These are phyloP conservation scores for Coffea humblotiana DNA, from an alignment of 305 asterid genomes.

Conservation along the genomic window DNA sequence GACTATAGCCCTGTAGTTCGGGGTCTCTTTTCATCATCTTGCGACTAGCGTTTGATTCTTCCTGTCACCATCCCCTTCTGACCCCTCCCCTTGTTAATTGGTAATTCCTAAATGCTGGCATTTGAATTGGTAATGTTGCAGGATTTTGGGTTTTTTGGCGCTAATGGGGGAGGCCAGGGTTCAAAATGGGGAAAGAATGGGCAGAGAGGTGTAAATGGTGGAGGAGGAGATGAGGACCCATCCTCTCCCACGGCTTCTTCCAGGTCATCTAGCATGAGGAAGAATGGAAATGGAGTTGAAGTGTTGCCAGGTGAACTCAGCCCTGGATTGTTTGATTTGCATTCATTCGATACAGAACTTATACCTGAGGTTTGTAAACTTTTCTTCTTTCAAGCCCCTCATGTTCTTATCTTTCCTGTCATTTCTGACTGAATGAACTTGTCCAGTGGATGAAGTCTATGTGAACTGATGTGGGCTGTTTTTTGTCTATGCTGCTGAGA, in stretches of 20 bases:
- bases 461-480: background rate
- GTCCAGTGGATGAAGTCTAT: background rate
- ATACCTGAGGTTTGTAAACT: slow-evolving; percentile 62
- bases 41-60: background rate
- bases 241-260: slow-evolving; percentile 58
- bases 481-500: background rate
- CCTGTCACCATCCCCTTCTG: background rate
- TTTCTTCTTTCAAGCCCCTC: background rate
- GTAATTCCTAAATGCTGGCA: background rate
- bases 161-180: slow-evolving; percentile 24
- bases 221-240: slow-evolving; percentile 67
- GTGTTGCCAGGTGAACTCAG: slow-evolving; percentile 70
- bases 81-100: background rate
- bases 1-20: background rate
- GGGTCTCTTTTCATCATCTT: background rate
- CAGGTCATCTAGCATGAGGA: slow-evolving; percentile 32
- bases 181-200: slow-evolving; percentile 24
- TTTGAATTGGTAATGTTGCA: slow-evolving; percentile 13
- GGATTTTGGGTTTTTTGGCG: slow-evolving; percentile 38
- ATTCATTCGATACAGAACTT: slow-evolving; percentile 89
- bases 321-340: slow-evolving; percentile 97
- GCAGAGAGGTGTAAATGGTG: slow-evolving; percentile 35
- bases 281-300: slow-evolving; percentile 54
- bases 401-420: background rate
- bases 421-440: background rate